Evolutionary conservation across 139 green algal species (phyloP).

Genomic region (Coelastrella sp.): DNA sequence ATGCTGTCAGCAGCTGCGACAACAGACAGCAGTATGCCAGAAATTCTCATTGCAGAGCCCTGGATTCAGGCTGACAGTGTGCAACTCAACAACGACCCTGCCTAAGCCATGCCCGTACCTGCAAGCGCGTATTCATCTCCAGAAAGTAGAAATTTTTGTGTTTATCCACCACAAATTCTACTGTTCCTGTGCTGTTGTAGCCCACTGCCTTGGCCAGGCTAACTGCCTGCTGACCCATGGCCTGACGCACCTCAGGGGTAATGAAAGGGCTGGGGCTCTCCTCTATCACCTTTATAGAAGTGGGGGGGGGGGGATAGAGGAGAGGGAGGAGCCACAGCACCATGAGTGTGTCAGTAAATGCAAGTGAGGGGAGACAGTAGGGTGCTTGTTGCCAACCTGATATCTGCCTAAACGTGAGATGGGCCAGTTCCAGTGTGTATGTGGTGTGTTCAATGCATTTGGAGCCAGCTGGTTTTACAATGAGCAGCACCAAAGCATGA

Average conservation of each 20-base stretch:
- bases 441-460: no score
- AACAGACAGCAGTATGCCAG: no score
- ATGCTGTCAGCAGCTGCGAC: no score
- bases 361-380: not conserved
- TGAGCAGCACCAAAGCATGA: no score
- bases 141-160: constrained; percentile 90
- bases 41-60: no score
- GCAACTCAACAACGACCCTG: not conserved
- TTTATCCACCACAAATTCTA: constrained; percentile 96
- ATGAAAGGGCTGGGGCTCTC: constrained; percentile 40
- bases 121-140: constrained; percentile 97
- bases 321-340: not conserved
- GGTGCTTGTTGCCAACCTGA: no score
- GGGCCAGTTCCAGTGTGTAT: no score
- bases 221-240: constrained; percentile 81
- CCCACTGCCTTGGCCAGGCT: constrained; percentile 83
- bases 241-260: constrained; percentile 55
- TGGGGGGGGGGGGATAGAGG: no score
- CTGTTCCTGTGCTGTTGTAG: constrained; percentile 90
- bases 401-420: not conserved
- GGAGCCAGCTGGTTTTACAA: no score
- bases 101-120: constrained; percentile 64
- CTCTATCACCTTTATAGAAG: not conserved
- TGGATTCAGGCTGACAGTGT: no score
- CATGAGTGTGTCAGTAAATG: not conserved